These are phyloP conservation scores for Cercospora sesami DNA, from an alignment of 2,329 filamentous ascomycete genomes.

Conservation along the genomic window DNA sequence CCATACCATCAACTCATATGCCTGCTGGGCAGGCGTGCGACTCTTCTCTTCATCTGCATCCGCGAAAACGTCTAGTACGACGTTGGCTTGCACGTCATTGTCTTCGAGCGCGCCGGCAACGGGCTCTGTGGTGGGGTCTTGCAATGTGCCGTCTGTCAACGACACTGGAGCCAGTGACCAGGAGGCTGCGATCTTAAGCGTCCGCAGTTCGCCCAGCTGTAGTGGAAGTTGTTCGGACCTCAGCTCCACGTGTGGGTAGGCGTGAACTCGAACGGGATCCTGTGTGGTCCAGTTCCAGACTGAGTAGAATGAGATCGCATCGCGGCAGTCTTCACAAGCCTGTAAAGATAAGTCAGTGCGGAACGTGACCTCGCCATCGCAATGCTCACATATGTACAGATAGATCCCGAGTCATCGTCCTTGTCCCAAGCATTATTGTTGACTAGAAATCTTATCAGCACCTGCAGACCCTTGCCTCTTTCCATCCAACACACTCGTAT, in stretches of 20 bases:
- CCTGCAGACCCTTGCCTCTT: not conserved
- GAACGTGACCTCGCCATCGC: not conserved
- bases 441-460: constrained; percentile 8
- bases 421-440: constrained; percentile 27
- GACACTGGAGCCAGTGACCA: constrained; percentile 23
- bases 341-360: not conserved
- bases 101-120: constrained; percentile 9
- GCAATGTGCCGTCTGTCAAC: constrained; percentile 8
- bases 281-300: constrained; percentile 22
- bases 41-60: constrained; percentile 22
- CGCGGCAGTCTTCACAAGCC: constrained; percentile 11
- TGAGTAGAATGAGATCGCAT: constrained; percentile 13
- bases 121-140: constrained; percentile 17
- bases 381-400: constrained; percentile 21
- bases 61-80: constrained; percentile 25
- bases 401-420: constrained; percentile 17
- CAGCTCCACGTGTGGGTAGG: constrained; percentile 23
- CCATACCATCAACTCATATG: constrained; percentile 29
- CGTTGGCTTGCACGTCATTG: constrained; percentile 23
- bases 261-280: constrained; percentile 18
- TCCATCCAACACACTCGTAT: constrained; percentile 1
- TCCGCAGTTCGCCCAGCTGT: constrained; percentile 9
- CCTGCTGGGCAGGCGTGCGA: constrained; percentile 18
- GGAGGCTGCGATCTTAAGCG: constrained; percentile 17
- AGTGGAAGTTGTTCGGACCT: constrained; percentile 22